Conservation (phyloP, 441 rosid species). For the Euphorbia celastroides region DNA sequence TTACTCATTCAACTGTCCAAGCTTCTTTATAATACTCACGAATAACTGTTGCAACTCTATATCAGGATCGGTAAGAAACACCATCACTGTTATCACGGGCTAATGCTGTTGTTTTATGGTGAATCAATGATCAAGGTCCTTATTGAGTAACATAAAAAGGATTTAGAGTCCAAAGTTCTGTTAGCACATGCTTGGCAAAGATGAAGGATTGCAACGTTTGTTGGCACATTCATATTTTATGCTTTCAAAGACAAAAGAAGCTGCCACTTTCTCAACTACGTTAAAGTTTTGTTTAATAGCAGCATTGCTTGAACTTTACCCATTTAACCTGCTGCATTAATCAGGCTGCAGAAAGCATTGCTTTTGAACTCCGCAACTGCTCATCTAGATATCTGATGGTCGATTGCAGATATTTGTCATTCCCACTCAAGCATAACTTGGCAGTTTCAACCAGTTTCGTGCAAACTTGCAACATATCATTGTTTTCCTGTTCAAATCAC, state of each 20-base stretch:
- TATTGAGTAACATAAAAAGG: no score
- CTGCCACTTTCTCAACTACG: not conserved
- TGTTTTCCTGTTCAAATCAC: constrained; percentile 40
- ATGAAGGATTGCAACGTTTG: not conserved
- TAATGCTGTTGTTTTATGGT: no score
- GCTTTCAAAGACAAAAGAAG: not conserved
- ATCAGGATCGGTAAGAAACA: no score
- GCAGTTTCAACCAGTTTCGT: constrained; percentile 65
- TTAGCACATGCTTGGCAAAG: not conserved
- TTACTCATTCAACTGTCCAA: no score
- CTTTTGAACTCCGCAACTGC: constrained; percentile 19
- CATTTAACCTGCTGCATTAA: not conserved
- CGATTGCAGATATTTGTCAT: constrained; percentile 48
- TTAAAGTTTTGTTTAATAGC: not conserved
- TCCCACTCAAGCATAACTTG: constrained; percentile 37
- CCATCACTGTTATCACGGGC: no score
- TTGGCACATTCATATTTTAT: not conserved
- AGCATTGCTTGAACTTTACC: not conserved
- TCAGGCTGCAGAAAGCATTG: constrained; percentile 18
- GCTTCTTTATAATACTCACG: no score
- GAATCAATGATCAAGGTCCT: no score
- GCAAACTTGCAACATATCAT: constrained; percentile 41
- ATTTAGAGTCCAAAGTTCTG: not conserved
- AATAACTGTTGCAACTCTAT: no score
- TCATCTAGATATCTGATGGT: constrained; percentile 42